Conservation (phyloP, 441 rosid species). For the Omphalea diandra region DNA sequence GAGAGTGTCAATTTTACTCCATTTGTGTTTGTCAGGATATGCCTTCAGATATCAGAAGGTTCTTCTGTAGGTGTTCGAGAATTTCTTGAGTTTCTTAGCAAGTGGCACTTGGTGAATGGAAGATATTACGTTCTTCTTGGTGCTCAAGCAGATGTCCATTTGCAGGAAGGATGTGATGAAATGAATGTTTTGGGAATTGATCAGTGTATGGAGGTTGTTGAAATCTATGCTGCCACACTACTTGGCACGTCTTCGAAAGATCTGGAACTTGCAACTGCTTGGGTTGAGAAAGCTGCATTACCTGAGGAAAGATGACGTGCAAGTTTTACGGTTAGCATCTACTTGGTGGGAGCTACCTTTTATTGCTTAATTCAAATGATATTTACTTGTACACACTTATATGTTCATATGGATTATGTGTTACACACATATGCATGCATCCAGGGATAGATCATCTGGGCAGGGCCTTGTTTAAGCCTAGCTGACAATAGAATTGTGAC, state of each 20-base stretch:
- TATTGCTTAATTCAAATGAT: neutral
- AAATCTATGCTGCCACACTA: conserved; percentile 58
- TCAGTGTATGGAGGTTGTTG: conserved; percentile 60
- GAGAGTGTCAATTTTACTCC: conserved; percentile 15
- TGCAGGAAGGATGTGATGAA: conserved; percentile 38
- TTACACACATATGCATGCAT: too few species aligned
- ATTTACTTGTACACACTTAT: neutral
- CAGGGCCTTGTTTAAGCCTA: neutral
- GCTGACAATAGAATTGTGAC: neutral
- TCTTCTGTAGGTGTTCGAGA: conserved; percentile 50
- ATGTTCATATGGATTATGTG: neutral
- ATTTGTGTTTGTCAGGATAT: conserved; percentile 44
- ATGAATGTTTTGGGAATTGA: conserved; percentile 43
- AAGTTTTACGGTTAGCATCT: conserved; percentile 15
- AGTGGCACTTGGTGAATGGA: conserved; percentile 60
- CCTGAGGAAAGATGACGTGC: conserved; percentile 82
- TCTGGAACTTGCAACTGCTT: conserved; percentile 57
- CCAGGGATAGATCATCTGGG: neutral
- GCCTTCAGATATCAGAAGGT: conserved; percentile 73
- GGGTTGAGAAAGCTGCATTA: conserved; percentile 76
- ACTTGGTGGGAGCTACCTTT: neutral
- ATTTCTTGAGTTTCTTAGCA: conserved; percentile 64
- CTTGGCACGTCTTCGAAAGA: conserved; percentile 54
- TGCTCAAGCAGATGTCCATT: conserved; percentile 29
- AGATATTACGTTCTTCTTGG: conserved; percentile 34